A percentile compares a stretch with the other conserved stretches of the same genome.
Conservation (phyloP, 352 stramenopile species). For the Phytophthora fragariaefolia region DNA sequence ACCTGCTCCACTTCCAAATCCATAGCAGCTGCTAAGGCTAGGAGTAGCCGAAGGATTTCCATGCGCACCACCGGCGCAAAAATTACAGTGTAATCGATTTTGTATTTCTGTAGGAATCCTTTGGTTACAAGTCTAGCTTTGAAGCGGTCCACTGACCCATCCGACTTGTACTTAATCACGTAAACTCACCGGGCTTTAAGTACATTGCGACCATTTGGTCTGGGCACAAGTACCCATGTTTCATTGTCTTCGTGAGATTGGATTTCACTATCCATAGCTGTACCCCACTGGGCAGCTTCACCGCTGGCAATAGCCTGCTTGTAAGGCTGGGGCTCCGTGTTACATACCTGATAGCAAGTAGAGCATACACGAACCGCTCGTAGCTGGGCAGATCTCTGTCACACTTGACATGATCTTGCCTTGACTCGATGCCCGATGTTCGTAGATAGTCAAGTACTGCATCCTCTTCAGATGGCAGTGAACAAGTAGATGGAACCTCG, state of each 20-base stretch:
- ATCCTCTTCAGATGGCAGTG: neutral
- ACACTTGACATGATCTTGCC: neutral
- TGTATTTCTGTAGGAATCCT: constrained; percentile 12
- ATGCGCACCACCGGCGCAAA: constrained; percentile 17
- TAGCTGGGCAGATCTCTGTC: neutral
- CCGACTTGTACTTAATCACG: constrained; percentile 16
- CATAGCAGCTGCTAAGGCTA: neutral
- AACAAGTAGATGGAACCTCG: neutral
- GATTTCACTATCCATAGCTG: neutral
- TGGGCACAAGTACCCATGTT: constrained; percentile 1
- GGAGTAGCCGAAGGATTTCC: constrained; percentile 2
- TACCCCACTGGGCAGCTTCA: neutral
- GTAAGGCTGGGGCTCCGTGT: neutral
- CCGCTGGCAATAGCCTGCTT: neutral
- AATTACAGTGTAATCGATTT: constrained; percentile 19
- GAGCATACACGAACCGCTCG: too few relatives aligned
- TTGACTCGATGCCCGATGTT: neutral
- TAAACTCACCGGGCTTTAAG: constrained; percentile 15
- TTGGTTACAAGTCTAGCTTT: constrained; percentile 23
- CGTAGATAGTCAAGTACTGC: neutral
- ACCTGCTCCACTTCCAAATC: constrained; percentile 25
- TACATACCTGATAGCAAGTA: neutral
- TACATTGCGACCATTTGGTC: neutral
- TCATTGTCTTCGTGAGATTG: constrained; percentile 3
- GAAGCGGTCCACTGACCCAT: constrained; percentile 17